Percentiles rank a stretch among this genome's conserved stretches.
Evolutionary conservation across 192 early-diverging fungal species (phyloP).

Genomic region (Mortierella antarctica): DNA sequence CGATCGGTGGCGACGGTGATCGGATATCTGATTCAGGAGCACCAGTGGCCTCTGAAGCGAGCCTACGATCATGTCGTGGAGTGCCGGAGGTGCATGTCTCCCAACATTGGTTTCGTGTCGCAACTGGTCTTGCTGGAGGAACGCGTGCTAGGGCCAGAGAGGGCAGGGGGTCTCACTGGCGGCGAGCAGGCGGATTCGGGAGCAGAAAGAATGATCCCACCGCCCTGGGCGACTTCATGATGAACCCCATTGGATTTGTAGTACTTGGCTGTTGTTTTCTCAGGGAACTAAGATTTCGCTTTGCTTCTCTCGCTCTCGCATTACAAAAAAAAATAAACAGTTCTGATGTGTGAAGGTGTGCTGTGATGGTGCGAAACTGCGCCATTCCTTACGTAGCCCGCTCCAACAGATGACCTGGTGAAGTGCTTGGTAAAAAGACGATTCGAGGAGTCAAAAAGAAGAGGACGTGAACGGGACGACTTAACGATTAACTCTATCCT

Average conservation of each 20-base stretch:
- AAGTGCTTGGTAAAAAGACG: no score
- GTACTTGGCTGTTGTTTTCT: no score
- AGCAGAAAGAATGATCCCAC: slow-evolving; percentile 12
- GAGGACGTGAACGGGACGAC: no score
- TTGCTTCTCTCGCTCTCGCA: no score
- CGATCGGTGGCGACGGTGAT: slow-evolving; percentile 76
- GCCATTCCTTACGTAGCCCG: no score
- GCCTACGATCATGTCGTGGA: slow-evolving; percentile 76
- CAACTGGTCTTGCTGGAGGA: slow-evolving; percentile 76
- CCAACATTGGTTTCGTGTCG: slow-evolving; percentile 83
- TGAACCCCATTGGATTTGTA: background rate
- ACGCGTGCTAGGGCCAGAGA: slow-evolving; percentile 58
- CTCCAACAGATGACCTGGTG: no score
- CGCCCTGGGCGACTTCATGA: slow-evolving; percentile 33
- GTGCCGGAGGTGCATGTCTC: slow-evolving; percentile 73
- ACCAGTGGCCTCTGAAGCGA: slow-evolving; percentile 69
- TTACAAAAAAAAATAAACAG: no score
- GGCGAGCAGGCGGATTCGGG: background rate
- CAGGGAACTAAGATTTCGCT: no score
- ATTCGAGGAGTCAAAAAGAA: no score
- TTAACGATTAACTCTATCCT: no score
- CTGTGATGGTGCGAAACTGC: no score
- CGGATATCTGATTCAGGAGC: slow-evolving; percentile 70
- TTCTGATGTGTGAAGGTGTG: no score
- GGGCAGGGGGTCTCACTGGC: slow-evolving; percentile 20